These are phyloP conservation scores for Rhizopogon vulgaris DNA, from an alignment of 768 basidiomycete genomes.

Conservation along the genomic window DNA sequence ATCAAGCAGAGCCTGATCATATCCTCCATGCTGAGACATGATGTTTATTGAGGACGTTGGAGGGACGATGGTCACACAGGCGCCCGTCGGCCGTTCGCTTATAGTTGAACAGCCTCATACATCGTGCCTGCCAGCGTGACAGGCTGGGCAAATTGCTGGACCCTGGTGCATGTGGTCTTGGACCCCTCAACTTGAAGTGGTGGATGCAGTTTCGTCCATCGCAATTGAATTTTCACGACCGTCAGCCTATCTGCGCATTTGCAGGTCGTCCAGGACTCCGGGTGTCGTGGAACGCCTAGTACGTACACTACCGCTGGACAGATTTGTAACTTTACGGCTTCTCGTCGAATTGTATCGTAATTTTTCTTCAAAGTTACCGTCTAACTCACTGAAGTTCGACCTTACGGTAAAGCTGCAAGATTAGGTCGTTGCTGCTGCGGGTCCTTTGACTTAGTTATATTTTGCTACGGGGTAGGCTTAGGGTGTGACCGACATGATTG, in stretches of 20 bases:
- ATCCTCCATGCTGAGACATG: slow-evolving; percentile 19
- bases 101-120: slow-evolving; percentile 18
- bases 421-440: neutral
- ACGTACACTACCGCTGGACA: too few relatives aligned
- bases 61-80: slow-evolving; percentile 8
- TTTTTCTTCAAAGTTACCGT: too few relatives aligned
- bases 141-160: neutral
- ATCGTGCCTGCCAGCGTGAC: slow-evolving; percentile 12
- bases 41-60: neutral
- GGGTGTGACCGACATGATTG: neutral
- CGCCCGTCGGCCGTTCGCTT: slow-evolving; percentile 8
- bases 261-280: too few relatives aligned
- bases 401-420: neutral
- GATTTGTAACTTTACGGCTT: too few relatives aligned
- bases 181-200: too few relatives aligned
- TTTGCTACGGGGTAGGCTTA: neutral
- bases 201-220: too few relatives aligned
- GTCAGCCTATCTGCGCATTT: too few relatives aligned
- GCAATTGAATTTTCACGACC: too few relatives aligned
- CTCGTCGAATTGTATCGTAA: too few relatives aligned
- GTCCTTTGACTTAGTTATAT: neutral
- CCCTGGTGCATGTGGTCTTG: neutral
- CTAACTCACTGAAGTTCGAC: neutral
- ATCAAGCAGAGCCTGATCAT: slow-evolving; percentile 35
- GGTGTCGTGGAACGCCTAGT: too few relatives aligned